Percentiles rank a stretch among this genome's conserved stretches.
Conservation (phyloP, 495 filamentous ascomycete species). For the Venustampulla echinocandica region DNA sequence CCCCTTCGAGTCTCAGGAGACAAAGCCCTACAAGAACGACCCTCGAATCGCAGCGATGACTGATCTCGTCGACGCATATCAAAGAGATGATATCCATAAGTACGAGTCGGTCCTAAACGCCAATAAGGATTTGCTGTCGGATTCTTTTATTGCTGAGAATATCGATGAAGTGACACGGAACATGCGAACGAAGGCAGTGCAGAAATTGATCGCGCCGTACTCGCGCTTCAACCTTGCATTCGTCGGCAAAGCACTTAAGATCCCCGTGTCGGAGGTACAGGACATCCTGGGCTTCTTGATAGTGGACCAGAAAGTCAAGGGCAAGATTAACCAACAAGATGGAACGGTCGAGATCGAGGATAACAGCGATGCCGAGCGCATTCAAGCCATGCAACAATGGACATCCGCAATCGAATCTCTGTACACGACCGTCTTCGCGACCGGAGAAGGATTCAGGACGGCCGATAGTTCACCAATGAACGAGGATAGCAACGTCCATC, state of each 20-base stretch:
- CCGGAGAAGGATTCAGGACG: conserved; percentile 60
- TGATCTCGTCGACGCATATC: conserved; percentile 90
- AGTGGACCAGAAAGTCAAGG: conserved; percentile 75
- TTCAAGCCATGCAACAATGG: conserved; percentile 67
- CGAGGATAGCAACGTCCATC: not conserved
- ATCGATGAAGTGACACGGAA: conserved; percentile 98
- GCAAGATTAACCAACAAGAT: conserved; percentile 79
- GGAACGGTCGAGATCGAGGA: conserved; percentile 77
- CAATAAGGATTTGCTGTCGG: conserved; percentile 80
- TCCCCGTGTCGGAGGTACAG: conserved; percentile 75
- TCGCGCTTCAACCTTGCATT: conserved; percentile 81
- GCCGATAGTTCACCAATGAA: conserved; percentile 7
- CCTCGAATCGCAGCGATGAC: conserved; percentile 95
- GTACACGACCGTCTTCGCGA: conserved; percentile 56
- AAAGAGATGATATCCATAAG: conserved; percentile 84
- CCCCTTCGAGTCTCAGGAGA: conserved; percentile 97
- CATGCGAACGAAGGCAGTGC: conserved; percentile 90
- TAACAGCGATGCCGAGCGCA: conserved; percentile 62
- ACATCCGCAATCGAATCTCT: conserved; percentile 56
- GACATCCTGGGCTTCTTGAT: conserved; percentile 92
- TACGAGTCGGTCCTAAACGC: conserved; percentile 83
- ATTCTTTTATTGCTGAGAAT: conserved; percentile 97
- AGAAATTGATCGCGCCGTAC: conserved; percentile 92
- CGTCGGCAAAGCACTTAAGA: conserved; percentile 77
- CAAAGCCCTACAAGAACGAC: conserved; percentile 97